Evolutionary conservation across 169 alveolate species (phyloP).

Genomic region (Eimeria praecox): DNA sequence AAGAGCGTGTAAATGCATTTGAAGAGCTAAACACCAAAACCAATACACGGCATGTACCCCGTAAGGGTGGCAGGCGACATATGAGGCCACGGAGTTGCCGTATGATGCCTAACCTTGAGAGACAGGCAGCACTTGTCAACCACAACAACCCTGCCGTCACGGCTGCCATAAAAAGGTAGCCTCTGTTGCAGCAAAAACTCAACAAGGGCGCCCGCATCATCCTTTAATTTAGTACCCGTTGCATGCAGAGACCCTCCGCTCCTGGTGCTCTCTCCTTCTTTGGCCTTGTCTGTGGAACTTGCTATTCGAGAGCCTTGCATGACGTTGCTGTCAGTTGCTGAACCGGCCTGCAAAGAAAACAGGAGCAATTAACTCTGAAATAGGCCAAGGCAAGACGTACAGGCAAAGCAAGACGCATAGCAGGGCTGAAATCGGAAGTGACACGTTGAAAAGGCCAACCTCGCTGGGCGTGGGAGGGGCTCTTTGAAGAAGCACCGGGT

Average conservation of each 20-base stretch:
- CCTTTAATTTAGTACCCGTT: neutral
- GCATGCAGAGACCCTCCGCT: neutral
- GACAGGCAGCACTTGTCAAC: slow-evolving; percentile 72
- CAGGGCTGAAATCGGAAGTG: neutral
- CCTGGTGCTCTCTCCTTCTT: neutral
- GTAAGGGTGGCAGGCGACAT: neutral
- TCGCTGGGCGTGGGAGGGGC: slow-evolving; percentile 73
- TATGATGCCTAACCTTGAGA: slow-evolving; percentile 16
- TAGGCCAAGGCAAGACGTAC: neutral
- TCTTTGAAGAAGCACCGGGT: slow-evolving; percentile 80
- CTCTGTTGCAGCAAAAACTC: slow-evolving; percentile 70
- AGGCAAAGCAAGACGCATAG: neutral
- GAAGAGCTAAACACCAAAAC: neutral
- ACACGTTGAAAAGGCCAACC: neutral
- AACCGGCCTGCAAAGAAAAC: slow-evolving; percentile 3
- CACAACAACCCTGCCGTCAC: slow-evolving; percentile 47
- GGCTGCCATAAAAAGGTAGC: neutral
- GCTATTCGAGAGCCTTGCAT: slow-evolving; percentile 2
- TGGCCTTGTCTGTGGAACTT: neutral
- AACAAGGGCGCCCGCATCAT: slow-evolving; percentile 14
- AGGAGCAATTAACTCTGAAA: neutral
- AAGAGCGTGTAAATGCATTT: neutral
- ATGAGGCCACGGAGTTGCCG: neutral
- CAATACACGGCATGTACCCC: neutral
- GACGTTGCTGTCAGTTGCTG: slow-evolving; percentile 2